These are phyloP conservation scores for Thalia dealbata DNA, from an alignment of 176 grass and related monocot species.

Conservation along the genomic window DNA sequence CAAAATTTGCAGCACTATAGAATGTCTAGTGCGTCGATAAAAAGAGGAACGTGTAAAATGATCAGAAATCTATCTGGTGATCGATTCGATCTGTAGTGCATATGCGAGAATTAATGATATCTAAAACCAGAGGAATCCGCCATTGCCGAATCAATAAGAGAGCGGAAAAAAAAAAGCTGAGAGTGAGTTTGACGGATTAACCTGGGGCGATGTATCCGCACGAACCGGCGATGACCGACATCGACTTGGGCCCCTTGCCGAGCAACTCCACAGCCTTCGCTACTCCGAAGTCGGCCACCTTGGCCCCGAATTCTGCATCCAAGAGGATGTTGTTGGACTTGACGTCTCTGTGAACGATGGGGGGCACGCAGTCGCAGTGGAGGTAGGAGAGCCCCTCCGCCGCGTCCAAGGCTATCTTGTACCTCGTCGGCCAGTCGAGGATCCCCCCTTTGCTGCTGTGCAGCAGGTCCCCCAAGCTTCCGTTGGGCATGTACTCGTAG, in stretches of 20 bases:
- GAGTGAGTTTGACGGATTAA: too few relatives aligned
- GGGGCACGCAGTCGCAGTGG: conserved; percentile 71
- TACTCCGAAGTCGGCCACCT: conserved; percentile 62
- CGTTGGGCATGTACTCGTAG: conserved; percentile 78
- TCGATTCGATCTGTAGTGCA: too few relatives aligned
- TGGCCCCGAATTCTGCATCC: conserved; percentile 52
- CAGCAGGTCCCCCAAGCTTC: conserved; percentile 57
- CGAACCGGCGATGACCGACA: conserved; percentile 72
- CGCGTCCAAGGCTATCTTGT: conserved; percentile 54
- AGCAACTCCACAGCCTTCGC: conserved; percentile 49
- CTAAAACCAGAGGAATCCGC: background rate
- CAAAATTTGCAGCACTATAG: too few relatives aligned
- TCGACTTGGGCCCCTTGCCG: conserved; percentile 37
- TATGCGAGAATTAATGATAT: background rate
- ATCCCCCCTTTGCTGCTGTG: conserved; percentile 45
- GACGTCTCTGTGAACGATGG: conserved; percentile 81
- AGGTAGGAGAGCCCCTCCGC: conserved; percentile 80
- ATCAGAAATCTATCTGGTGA: too few relatives aligned
- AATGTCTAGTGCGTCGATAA: background rate
- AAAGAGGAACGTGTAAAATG: background rate
- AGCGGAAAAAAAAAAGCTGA: background rate
- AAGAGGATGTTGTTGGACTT: conserved; percentile 90
- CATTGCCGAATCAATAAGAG: background rate
- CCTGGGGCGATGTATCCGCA: conserved; percentile 91
- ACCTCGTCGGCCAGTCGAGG: conserved; percentile 53